Base-by-base conservation (phyloP, 192 early-diverging fungal species). In the Backusella tuberculispora region DNA sequence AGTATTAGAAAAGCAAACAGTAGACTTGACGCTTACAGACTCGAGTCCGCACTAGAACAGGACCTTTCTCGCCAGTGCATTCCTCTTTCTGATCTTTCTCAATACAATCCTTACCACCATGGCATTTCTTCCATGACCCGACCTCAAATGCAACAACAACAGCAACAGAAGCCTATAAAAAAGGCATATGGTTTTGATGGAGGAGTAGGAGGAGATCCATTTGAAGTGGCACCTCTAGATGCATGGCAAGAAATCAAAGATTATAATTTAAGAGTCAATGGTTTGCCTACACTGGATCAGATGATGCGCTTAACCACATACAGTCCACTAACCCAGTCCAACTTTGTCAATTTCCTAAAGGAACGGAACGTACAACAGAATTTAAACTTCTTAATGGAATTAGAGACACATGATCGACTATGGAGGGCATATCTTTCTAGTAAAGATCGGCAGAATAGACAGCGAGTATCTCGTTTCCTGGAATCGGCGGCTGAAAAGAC, bases 191-290 rank as follows among this genome's bases (percentile, higher is more conserved):
- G 74, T 0, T 78, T 73, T 21, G 53, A 78, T 3, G 29, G 29
- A 34, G 29, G 29, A 34, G 29, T 0, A 60, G 77, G 29, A 34
- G 29, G 29, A 60, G 77, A 82, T 65, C 77, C 77, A 3, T 78
- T 82, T 56, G 76, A 74, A 17, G 64, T 64, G 1, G 68, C 66
- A n/a, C 81, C 81, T 4, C 66, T 82, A 8, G 73, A 78, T 24
- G 81, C 81, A 19, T 82, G 81, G 81, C 72, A 76, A 50, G 71
- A 78, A 47, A 78, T 82, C 15, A 82, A 82, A 73, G 81, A 82
- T 42, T 77, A 82, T 17, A 78, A 82, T 64, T 71, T 82, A 26
- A 34, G 50, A 21, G 81, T 78, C 6, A 78, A 82, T 38, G 81
- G 81, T 34, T 38, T 82, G 17, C 81, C 81, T 4, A 82, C 81